Evolutionary conservation across 805 yeast species (phyloP).

Genomic region (Danielozyma ontarioensis): DNA sequence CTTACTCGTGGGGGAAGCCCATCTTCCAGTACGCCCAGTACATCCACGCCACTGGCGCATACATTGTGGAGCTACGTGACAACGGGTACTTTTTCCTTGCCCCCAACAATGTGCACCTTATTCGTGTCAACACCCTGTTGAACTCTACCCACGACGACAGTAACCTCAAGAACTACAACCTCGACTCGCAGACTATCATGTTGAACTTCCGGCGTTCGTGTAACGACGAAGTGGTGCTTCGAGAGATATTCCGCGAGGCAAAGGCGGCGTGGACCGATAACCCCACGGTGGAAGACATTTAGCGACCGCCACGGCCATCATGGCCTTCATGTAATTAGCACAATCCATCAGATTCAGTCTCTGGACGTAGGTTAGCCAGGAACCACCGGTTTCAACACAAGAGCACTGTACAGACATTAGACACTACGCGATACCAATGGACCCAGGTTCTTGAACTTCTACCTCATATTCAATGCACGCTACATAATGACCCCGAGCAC

Average conservation of each 20-base stretch:
- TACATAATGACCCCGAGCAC: no score
- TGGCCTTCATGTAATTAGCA: no score
- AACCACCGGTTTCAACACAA: no score
- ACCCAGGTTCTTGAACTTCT: no score
- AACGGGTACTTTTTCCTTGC: slow-evolving; percentile 77
- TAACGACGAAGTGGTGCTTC: slow-evolving; percentile 42
- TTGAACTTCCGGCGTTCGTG: slow-evolving; percentile 61
- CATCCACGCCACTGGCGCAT: slow-evolving; percentile 83
- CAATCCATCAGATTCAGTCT: no score
- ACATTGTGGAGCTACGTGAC: slow-evolving; percentile 79
- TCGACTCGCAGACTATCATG: slow-evolving; percentile 75
- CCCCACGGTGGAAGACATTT: slow-evolving; percentile 18
- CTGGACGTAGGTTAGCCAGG: no score
- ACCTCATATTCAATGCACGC: no score
- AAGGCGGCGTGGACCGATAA: slow-evolving; percentile 40
- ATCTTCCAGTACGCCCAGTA: slow-evolving; percentile 79
- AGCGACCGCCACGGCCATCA: no score
- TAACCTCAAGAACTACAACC: slow-evolving; percentile 20
- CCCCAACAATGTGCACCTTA: slow-evolving; percentile 79
- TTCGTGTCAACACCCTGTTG: slow-evolving; percentile 54
- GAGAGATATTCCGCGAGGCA: slow-evolving; percentile 56
- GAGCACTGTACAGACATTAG: no score
- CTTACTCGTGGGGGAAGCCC: slow-evolving; percentile 91
- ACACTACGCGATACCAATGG: no score
- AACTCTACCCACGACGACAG: slow-evolving; percentile 20